Evolutionary conservation across 2,329 filamentous ascomycete genomes (phyloP), one percentile per base, ranked within the genome.

Genomic region (Pyricularia pennisetigena): DNA sequence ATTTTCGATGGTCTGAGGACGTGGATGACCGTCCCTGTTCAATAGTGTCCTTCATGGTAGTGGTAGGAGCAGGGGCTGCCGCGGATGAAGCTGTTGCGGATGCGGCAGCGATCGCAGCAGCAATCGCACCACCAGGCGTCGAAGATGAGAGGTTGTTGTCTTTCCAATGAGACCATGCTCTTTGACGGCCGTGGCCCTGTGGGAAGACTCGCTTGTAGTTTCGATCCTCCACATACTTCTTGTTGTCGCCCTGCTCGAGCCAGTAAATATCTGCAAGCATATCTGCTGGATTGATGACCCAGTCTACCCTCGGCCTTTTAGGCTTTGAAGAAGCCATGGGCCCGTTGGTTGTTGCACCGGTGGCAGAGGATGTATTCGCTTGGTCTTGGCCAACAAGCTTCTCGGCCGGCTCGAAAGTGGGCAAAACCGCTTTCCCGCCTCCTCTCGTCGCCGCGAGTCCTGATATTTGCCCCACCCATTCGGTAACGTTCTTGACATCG

Each of bases 241-340:
- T 96, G 77, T 97, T 93, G 69, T 89, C 82, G 35, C 86, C 87
- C 73, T 94, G 88, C 76, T 97, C 93, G 26, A 96, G 80, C 95
- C 95, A 99, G 74, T 94, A 92, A 1, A 90, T 84, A 79, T 99
- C 95, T 4, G 94, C 94, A 64, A 98, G 81, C 77, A 97, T 85
- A 75, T 98, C 94, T 68, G 91, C 89, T 0, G 94, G 92, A 63
- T 90, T 87, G 23, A 94, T 87, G 57, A 87, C 85, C 95, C 95
- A 98, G 74, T 97, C 93, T 28, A 93, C 88, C 69, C 92, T 87
- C 0, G 91, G 89, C 65, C 93, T 86, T 68, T 88, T 88, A 3
- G 86, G 81, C 70, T 93, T 93, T 63, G 78, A 80, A 69, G 78
- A 75, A 35, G 83, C 79, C 8, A 80, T 76, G 4, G 81, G 79